These are phyloP conservation scores for Ophiosphaerella korrae DNA, from an alignment of 2,329 filamentous ascomycete genomes.

Conservation along the genomic window DNA sequence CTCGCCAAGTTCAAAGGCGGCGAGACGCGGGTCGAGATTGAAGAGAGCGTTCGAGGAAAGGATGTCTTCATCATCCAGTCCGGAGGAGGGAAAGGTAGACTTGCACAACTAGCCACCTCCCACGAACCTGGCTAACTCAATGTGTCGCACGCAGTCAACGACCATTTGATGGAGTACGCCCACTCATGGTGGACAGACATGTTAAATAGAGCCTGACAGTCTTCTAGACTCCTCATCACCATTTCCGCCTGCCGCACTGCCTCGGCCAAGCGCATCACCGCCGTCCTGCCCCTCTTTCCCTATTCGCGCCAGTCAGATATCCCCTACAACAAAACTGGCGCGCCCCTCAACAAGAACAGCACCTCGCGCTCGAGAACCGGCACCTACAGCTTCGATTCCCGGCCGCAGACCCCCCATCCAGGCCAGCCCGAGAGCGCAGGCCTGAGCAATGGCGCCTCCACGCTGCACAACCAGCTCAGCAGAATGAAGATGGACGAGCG, in stretches of 20 bases:
- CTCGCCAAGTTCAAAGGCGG: constrained; percentile 93
- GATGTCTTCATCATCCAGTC: constrained; percentile 98
- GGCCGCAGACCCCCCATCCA: constrained; percentile 82
- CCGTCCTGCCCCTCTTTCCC: constrained; percentile 91
- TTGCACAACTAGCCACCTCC: background rate
- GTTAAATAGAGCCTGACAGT: constrained; percentile 32
- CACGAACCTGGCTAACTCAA: constrained; percentile 20
- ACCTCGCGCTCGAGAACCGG: constrained; percentile 52
- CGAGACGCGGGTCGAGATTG: constrained; percentile 92
- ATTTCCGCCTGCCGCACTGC: constrained; percentile 97
- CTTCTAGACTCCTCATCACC: constrained; percentile 77
- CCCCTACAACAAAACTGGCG: constrained; percentile 94
- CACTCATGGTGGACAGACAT: constrained; percentile 24
- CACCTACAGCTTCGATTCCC: constrained; percentile 84
- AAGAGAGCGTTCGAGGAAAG: constrained; percentile 95
- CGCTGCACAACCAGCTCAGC: constrained; percentile 73
- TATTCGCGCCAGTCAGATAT: constrained; percentile 96
- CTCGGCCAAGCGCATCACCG: constrained; percentile 90
- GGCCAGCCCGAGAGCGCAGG: constrained; percentile 70
- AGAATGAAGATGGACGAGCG: constrained; percentile 68
- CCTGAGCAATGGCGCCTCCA: constrained; percentile 69
- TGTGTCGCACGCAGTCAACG: constrained; percentile 68
- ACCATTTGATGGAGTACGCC: constrained; percentile 81
- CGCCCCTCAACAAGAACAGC: constrained; percentile 75
- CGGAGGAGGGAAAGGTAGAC: constrained; percentile 70